Percentiles rank a stretch among this genome's conserved stretches.
phyloP scores from a whole-genome alignment of 1,284 basidiomycete genomes.

The Xerocomus nothofagi region DNA sequence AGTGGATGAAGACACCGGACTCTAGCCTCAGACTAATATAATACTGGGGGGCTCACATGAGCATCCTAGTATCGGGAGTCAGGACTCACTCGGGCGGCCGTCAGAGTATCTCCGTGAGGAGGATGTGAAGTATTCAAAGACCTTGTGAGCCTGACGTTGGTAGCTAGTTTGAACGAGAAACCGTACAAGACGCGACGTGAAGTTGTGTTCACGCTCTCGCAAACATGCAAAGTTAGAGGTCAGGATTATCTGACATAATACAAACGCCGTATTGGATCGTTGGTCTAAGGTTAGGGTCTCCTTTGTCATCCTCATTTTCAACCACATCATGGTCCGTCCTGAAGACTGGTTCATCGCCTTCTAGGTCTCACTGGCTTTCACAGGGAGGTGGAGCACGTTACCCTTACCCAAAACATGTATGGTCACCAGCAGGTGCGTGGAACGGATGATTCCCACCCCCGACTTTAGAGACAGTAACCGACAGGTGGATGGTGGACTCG shows the following conservation, averaged over 20 bases:
- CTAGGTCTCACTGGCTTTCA: not conserved
- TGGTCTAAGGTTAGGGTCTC: constrained; percentile 14
- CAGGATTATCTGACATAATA: constrained; percentile 10
- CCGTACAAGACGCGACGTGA: too few species aligned
- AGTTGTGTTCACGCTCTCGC: not conserved
- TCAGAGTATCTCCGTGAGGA: too few species aligned
- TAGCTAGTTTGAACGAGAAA: not conserved
- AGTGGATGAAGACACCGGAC: not conserved
- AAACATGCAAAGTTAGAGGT: too few species aligned
- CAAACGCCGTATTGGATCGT: not conserved
- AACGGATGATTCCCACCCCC: not conserved
- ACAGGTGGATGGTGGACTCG: constrained; percentile 76
- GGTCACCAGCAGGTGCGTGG: constrained; percentile 61
- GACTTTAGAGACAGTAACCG: constrained; percentile 1
- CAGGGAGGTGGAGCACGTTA: constrained; percentile 69
- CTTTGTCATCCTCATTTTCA: constrained; percentile 7
- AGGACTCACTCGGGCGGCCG: too few species aligned
- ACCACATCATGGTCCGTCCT: constrained; percentile 18
- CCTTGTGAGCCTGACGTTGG: not conserved
- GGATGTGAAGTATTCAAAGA: too few species aligned
- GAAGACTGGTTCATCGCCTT: not conserved
- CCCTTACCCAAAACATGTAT: constrained; percentile 70
- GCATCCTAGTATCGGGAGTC: too few species aligned
- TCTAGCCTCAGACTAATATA: too few species aligned
- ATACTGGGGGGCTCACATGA: too few species aligned